Evolutionary conservation across 495 filamentous ascomycete genomes (phyloP), one percentile per base, ranked within the genome.

Genomic region (Penicillium argentinense): DNA sequence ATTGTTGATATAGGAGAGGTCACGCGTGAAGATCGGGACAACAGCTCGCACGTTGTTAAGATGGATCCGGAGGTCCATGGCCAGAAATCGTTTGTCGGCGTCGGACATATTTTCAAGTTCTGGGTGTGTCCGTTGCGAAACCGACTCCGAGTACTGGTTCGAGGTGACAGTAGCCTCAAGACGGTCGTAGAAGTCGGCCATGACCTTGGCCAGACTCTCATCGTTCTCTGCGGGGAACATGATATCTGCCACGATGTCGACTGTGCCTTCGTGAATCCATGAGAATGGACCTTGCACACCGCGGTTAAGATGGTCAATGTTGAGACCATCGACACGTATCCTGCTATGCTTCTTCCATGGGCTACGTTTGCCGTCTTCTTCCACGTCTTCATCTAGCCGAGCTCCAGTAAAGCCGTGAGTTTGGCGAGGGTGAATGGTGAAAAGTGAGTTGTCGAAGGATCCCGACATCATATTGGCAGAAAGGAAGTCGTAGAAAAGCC

Each of bases 401-500:
- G 71, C 68, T 11, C 85, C 85, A 4, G 78, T 81, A 39, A 80
- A 78, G 40, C 78, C 73, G 59, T 97, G 91, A 14, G 84, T 83
- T 63, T 98, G 93, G 11, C 89, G 83, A 16, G 93, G 93, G 65
- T 98, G 93, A 41, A 98, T 96, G 1, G 91, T 97, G 66, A 98
- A 98, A 1, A 97, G 73, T 1, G 95, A 97, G 29, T 95, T 88
- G 55, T 98, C 93, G 53, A 87, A 96, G 5, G 91, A 92, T 11
- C 93, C 93, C 9, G 89, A 95, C 86, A 97, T 93, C 64, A 90
- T 89, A 51, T 88, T 96, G 27, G 93, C 95, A 0, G 87, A 93
- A 16, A 98, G 66, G 56, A 97, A 95, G 66, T 98, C 93, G 67
- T 98, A 98, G 64, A 97, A 96, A 1, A 98, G 75, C 85, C 89